Conservation (phyloP, 2,329 filamentous ascomycete species). For the Colletotrichum costaricense region DNA sequence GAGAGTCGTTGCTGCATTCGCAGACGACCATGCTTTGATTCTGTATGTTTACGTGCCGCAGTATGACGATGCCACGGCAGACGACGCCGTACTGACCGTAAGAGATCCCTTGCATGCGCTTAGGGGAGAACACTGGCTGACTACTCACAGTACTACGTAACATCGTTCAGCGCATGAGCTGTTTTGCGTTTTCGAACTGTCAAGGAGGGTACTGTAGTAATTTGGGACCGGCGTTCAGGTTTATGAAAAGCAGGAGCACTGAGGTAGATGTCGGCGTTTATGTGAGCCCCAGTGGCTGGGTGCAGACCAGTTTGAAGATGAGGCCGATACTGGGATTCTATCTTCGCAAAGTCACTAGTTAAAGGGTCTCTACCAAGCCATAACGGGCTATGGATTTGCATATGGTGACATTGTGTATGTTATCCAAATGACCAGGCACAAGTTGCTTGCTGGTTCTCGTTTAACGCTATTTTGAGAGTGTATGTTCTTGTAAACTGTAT, state of each 20-base stretch:
- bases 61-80: conserved; percentile 72
- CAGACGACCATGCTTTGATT: conserved; percentile 82
- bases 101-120: conserved; percentile 42
- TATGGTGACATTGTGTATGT: neutral
- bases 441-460: neutral
- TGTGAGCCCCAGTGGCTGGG: neutral
- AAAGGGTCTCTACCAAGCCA: neutral
- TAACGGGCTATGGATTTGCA: neutral
- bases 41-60: conserved; percentile 84
- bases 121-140: conserved; percentile 2
- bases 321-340: neutral
- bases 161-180: conserved; percentile 48
- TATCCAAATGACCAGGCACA: neutral
- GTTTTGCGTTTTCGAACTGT: neutral
- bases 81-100: conserved; percentile 83
- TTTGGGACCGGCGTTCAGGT: neutral
- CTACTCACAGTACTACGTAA: conserved; percentile 49
- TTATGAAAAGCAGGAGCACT: neutral
- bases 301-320: neutral
- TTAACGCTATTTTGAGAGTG: neutral
- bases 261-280: neutral
- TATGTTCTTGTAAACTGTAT: neutral
- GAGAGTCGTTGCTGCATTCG: conserved; percentile 91
- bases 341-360: neutral
- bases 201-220: neutral